These are phyloP conservation scores for Silene uniflora DNA, from an alignment of 148 eudicot genomes.

Conservation along the genomic window DNA sequence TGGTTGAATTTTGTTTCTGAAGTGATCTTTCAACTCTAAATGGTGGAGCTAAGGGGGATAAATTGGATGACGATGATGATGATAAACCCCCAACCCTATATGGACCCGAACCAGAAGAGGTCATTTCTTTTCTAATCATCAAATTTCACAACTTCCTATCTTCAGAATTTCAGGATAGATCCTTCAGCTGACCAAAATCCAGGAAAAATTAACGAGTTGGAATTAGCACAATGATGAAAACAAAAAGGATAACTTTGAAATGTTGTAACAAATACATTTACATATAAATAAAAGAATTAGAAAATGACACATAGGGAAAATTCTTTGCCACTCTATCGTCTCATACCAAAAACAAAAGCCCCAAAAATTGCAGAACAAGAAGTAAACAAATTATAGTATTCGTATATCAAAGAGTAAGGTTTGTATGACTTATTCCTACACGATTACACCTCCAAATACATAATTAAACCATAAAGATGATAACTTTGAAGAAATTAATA, in stretches of 20 bases:
- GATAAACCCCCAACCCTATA: conserved; percentile 44
- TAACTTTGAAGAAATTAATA: neutral
- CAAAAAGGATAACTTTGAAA: too few relatives aligned
- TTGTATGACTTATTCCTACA: neutral
- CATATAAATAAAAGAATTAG: neutral
- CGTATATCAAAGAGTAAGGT: neutral
- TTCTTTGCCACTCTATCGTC: neutral
- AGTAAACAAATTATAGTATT: neutral
- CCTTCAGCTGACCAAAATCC: conserved; percentile 19
- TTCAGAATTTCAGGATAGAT: conserved; percentile 8
- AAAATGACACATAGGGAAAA: neutral
- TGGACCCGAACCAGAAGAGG: conserved; percentile 38
- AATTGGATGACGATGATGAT: conserved; percentile 52
- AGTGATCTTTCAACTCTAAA: conserved; percentile 63
- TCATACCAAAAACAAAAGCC: neutral
- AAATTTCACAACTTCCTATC: conserved; percentile 5
- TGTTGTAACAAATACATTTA: neutral
- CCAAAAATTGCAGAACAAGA: neutral
- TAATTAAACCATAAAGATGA: conserved; percentile 1
- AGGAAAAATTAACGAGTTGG: neutral
- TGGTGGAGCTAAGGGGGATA: conserved; percentile 86
- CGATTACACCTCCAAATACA: neutral
- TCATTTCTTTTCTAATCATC: conserved; percentile 34
- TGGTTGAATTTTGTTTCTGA: conserved; percentile 45
- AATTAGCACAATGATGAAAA: neutral